Percentiles rank a stretch among this genome's conserved stretches.
Evolutionary conservation across 345 rosid genomes (phyloP).

Genomic region (Brassica carinata): DNA sequence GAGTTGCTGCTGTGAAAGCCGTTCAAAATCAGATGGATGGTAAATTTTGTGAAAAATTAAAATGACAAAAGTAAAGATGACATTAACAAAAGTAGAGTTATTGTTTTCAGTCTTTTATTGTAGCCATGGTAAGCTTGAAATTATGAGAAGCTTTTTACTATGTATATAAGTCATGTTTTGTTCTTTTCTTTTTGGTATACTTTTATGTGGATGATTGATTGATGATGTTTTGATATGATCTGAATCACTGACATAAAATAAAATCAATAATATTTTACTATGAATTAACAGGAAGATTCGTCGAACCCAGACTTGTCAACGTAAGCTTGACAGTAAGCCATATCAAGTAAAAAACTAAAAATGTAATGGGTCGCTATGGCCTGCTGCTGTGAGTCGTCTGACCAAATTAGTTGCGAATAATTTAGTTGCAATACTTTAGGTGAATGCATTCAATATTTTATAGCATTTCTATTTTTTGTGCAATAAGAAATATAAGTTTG

Average conservation of each 20-base stretch:
- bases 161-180: conserved; percentile 10
- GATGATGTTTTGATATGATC: conserved; percentile 5
- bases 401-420: no score
- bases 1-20: conserved; percentile 93
- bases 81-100: not conserved
- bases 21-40: conserved; percentile 87
- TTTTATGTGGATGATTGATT: not conserved
- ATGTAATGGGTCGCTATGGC: no score
- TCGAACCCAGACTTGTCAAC: conserved; percentile 21
- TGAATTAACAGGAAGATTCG: conserved; percentile 7
- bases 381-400: no score
- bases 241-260: conserved; percentile 27
- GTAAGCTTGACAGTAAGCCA: not conserved
- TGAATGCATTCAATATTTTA: no score
- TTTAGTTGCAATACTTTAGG: no score
- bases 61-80: not conserved
- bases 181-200: not conserved
- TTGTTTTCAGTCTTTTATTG: no score
- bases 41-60: conserved; percentile 61
- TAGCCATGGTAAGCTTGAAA: no score
- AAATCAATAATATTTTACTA: not conserved
- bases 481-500: no score
- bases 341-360: no score
- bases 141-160: no score
- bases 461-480: no score